phyloP scores from a whole-genome alignment of 805 yeast genomes.

The Suhomyces xylopsoci region DNA sequence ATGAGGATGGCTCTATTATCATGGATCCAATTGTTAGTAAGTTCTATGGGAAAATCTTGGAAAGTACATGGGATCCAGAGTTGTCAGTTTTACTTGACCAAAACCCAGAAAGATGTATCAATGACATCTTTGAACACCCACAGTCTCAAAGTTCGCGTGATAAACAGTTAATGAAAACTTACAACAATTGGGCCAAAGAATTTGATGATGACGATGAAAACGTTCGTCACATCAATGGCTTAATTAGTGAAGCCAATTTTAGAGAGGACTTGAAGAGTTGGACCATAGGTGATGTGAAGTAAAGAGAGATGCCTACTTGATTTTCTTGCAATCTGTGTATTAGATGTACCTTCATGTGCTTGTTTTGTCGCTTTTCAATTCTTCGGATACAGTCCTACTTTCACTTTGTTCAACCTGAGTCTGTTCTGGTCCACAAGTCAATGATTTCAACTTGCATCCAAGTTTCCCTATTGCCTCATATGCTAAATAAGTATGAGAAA shows the following conservation, averaged over 20 bases:
- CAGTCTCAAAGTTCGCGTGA: conserved; percentile 23
- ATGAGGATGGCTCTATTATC: conserved; percentile 11
- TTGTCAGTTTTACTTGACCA: conserved; percentile 45
- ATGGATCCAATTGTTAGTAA: conserved; percentile 51
- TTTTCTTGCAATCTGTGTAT: not conserved
- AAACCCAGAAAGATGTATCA: conserved; percentile 67
- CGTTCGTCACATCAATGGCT: conserved; percentile 32
- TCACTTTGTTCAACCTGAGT: not conserved
- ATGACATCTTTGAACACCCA: conserved; percentile 71
- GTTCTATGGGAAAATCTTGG: conserved; percentile 53
- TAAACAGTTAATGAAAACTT: conserved; percentile 11
- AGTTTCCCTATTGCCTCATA: not conserved
- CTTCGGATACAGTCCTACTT: not conserved
- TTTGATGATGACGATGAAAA: conserved; percentile 17
- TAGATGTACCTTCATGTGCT: not conserved
- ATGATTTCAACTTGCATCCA: not conserved
- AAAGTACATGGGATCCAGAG: conserved; percentile 59
- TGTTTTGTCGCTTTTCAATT: not conserved
- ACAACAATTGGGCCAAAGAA: conserved; percentile 6
- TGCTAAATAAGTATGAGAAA: not conserved
- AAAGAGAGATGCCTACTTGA: not conserved
- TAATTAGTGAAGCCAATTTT: conserved; percentile 34
- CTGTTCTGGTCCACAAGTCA: not conserved
- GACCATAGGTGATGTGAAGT: conserved; percentile 18
- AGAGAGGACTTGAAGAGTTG: conserved; percentile 44